Evolutionary conservation across 768 basidiomycete genomes (phyloP).

Genomic region (Leccinum disarticulatum): DNA sequence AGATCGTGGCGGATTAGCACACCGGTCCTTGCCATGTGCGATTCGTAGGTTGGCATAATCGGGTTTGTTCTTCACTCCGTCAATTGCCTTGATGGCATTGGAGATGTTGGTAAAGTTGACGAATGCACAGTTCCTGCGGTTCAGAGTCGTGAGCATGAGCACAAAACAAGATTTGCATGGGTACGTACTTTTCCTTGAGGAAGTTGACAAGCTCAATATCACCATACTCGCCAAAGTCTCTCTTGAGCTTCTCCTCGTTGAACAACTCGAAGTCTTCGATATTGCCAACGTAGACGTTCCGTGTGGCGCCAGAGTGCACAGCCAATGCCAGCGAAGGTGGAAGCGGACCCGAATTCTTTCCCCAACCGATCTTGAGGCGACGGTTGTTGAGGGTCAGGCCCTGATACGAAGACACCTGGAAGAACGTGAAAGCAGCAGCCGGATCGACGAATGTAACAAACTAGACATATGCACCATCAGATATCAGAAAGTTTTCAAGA

Average conservation of each 20-base stretch:
- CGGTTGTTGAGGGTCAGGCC: conserved; percentile 92
- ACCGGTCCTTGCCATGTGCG: conserved; percentile 93
- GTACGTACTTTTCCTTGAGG: conserved; percentile 84
- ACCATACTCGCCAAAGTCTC: conserved; percentile 94
- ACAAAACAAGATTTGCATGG: conserved; percentile 26
- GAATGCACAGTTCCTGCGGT: conserved; percentile 84
- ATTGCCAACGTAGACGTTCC: conserved; percentile 96
- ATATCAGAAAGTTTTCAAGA: not conserved
- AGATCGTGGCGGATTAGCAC: conserved; percentile 87
- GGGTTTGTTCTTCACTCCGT: conserved; percentile 86
- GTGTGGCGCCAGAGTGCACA: conserved; percentile 89
- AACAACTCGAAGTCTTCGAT: conserved; percentile 95
- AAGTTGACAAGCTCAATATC: conserved; percentile 98
- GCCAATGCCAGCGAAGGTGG: conserved; percentile 82
- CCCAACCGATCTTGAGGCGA: conserved; percentile 96
- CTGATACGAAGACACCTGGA: conserved; percentile 86
- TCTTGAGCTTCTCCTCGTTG: conserved; percentile 83
- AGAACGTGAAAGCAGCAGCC: conserved; percentile 90
- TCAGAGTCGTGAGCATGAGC: not conserved
- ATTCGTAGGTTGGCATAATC: conserved; percentile 90
- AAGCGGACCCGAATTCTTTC: conserved; percentile 90
- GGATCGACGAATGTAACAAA: conserved; percentile 97
- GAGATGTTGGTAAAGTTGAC: conserved; percentile 95
- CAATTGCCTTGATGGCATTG: conserved; percentile 98
- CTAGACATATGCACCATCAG: conserved; percentile 36